Conservation (phyloP, 1,284 basidiomycete genomes). For the Amylostereum chailletii region DNA sequence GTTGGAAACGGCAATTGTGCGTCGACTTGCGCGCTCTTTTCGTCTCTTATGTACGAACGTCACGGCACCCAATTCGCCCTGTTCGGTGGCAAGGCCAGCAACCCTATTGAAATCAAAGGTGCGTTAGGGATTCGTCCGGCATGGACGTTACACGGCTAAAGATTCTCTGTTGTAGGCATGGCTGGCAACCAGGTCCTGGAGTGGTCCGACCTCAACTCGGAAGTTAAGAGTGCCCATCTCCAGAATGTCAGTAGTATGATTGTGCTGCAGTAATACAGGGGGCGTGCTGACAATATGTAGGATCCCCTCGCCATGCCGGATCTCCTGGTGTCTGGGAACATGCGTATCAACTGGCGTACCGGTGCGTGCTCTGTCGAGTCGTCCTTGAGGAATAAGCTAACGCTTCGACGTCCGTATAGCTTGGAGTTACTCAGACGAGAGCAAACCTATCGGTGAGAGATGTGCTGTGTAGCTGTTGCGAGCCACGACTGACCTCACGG, state of each 20-base stretch:
- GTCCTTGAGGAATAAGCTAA: no score
- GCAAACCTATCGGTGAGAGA: slow-evolving; percentile 15
- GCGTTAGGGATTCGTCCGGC: no score
- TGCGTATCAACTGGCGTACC: slow-evolving; percentile 50
- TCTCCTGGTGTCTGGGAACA: slow-evolving; percentile 43
- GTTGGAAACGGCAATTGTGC: slow-evolving; percentile 47
- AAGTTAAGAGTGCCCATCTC: slow-evolving; percentile 54
- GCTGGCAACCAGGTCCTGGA: slow-evolving; percentile 60
- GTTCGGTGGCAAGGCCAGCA: slow-evolving; percentile 54
- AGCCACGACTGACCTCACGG: no score
- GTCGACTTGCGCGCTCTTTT: slow-evolving; percentile 60
- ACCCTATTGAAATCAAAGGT: slow-evolving; percentile 45
- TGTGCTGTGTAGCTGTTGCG: not conserved
- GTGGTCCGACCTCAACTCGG: slow-evolving; percentile 53
- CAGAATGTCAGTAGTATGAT: slow-evolving; percentile 29
- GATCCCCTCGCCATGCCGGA: slow-evolving; percentile 56
- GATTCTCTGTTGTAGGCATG: slow-evolving; percentile 26
- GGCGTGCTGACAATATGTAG: slow-evolving; percentile 18
- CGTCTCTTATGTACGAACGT: slow-evolving; percentile 51
- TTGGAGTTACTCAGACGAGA: slow-evolving; percentile 19
- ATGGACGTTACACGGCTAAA: no score
- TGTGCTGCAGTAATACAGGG: no score
- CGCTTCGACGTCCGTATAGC: slow-evolving; percentile 8
- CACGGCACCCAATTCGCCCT: slow-evolving; percentile 47
- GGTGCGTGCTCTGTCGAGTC: no score